Evolutionary conservation across 1,139 yeast genomes (phyloP), one percentile per base, ranked within the genome.

Genomic region (Meyerozyma athensensis): DNA sequence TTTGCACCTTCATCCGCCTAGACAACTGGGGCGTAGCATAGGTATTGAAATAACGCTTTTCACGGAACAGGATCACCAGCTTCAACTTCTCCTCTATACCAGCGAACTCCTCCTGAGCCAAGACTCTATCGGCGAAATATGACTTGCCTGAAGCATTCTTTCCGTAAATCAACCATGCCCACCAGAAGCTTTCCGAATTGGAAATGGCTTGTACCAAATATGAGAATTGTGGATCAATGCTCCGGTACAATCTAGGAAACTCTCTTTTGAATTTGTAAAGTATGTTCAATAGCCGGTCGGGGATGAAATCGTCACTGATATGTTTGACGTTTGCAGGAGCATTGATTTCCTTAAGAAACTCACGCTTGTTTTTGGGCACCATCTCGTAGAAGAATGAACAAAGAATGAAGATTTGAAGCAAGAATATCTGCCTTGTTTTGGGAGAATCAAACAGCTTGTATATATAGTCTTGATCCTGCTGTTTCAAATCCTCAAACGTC

Each of bases 21-120:
- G 74, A 59, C 20, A 70, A 54, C 43, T 67, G 74, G 4, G 75
- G 74, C 1, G 76, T 69, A 6, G 62, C 71, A 43, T 61, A 69
- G 1, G 59, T 53, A 41, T 70, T 68, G 55, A 70, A 70, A 43
- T 68, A 69, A 35, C 61, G 52, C 43, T 61, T 62, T 19, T 49
- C 59, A 36, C 64, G 67, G 38, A 48, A 54, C 1, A 72, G 70
- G 9, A 54, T 52, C 2, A 54, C 39, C 2, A 45, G 33, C 4
- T 45, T 39, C 17, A 47, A 48, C 21, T 54, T 53, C 7, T 54
- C 54, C 10, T 49, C 26, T 7, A 12, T 17, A 3, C 3, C 9
- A 26, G 36, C 36, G 23, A 66, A 50, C n/a, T 63, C 65, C 4
- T 49, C 57, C 2, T 41, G 41, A 0, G 51, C 39, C 10, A 68